phyloP scores from a whole-genome alignment of 257 asterid species.

The Plectranthus barbatus region DNA sequence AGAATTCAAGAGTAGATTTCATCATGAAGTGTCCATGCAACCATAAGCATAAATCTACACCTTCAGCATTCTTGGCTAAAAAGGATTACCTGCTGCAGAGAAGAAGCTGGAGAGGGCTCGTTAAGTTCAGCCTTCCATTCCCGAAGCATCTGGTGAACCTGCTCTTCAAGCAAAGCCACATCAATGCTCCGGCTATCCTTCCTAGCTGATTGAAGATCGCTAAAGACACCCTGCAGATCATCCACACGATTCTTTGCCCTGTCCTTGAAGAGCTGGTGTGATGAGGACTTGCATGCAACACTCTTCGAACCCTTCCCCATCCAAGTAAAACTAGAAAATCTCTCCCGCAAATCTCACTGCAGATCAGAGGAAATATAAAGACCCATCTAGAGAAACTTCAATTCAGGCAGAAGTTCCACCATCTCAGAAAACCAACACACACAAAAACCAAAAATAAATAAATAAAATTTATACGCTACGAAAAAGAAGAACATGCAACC shows the following conservation, averaged over 20 bases:
- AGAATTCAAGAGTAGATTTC: conserved; percentile 1
- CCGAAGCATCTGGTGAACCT: conserved; percentile 95
- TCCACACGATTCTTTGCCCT: conserved; percentile 88
- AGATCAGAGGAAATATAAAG: conserved; percentile 7
- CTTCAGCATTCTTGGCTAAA: background rate
- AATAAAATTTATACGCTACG: too few species aligned
- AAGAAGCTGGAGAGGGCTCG: conserved; percentile 96
- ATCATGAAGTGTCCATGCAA: background rate
- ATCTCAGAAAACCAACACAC: background rate
- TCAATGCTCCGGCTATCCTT: conserved; percentile 82
- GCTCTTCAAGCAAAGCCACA: conserved; percentile 85
- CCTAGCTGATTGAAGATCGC: conserved; percentile 79
- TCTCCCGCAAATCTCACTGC: conserved; percentile 26
- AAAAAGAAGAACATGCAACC: conserved; percentile 5
- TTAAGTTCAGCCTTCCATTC: conserved; percentile 93
- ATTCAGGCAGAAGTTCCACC: background rate
- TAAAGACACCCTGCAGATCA: conserved; percentile 91
- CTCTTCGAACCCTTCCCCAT: conserved; percentile 85
- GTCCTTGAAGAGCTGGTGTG: conserved; percentile 92
- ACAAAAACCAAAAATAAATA: background rate
- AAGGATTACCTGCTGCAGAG: conserved; percentile 68
- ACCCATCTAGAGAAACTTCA: background rate
- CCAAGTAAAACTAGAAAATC: conserved; percentile 15
- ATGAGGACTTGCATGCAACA: conserved; percentile 70
- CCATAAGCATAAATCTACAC: background rate